Evolutionary conservation across 192 early-diverging fungal species (phyloP), one percentile per base, ranked within the genome.

Genomic region (Gigaspora rosea): DNA sequence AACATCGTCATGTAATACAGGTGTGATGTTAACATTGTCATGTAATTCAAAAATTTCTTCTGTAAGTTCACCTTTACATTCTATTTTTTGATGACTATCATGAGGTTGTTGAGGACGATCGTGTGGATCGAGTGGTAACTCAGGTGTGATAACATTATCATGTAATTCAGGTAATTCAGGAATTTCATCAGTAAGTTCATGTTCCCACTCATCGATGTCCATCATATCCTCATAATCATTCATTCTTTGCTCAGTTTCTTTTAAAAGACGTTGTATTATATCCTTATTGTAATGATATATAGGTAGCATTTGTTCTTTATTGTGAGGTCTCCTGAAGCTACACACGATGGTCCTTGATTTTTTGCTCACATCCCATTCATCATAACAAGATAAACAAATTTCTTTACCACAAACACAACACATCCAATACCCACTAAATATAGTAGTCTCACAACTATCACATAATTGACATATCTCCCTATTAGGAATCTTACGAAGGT

Each of bases 391-490:
- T 41, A 69, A 22, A 27, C 67, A 69, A 32, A 22, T 20, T 69
- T 69, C 67, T 13, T 20, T 48, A 16, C 67, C 67, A n/a, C 67
- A 69, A 48, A 69, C 67, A 50, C 46, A 50, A 18, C 67, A 69
- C 48, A 69, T 69, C 67, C 67, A 69, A 69, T 32, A 69, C 49
- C 67, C 67, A 6, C 67, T 69, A n/a, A 69, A 69, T 27, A 69
- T 69, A 50, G 67, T 69, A 32, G 18, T 48, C 32, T 69, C 33
- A 13, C 67, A 69, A 27, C 4, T 13, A 27, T 69, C 67, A 32
- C 67, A 69, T 27, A 69, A 69, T 69, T 69, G 67, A 32, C 46
- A 32, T 11, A 69, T 69, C 0, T 69, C 36, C 3, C 20, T 18
- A 1, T 32, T 11, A 50, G 67, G 67, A 51, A 50, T 20, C 2